Base-by-base conservation (phyloP, 805 yeast species). In the Sungouiella blattae region DNA sequence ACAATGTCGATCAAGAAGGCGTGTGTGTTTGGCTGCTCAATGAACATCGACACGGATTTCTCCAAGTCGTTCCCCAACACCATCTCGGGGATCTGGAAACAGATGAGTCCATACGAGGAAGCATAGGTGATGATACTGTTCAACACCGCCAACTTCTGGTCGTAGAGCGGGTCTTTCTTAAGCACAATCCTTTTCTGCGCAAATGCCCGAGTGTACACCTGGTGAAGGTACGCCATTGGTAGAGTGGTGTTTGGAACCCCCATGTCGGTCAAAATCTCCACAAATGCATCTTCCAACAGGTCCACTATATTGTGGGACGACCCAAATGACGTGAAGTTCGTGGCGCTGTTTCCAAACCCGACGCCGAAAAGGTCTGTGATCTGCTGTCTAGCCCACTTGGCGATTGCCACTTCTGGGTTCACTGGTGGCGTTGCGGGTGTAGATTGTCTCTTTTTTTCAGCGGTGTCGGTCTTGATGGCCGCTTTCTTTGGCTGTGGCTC, bases 61-160 rank as follows among this genome's bases (percentile, higher is more conserved):
- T 57, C 54, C 13, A 71, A 42, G 30, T 69, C 64, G 40, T 62
- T 60, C 42, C 69, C 64, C 26, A 65, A 39, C 37, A 75, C 73
- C 74, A 76, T 74, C 36, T 81, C 89, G 7, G 84, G 81, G 3
- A 79, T 73, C 55, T 80, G 87, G 51, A 84, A 80, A 15, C 80
- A 58, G 15, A 84, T 79, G 18, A 80, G 62, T 0, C 86, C 87
- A 57, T 80, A 85, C 17, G 83, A 78, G 11, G 78, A 61, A 11
- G 75, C 53, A 27, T 74, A 61, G 27, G 73, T 56, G 30, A 74
- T 68, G 16, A 75, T 60, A 39, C 77, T 78, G 36, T 70, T 65
- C 33, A 78, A 57, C 5, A 77, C 38, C 5, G 48, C 50, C 2
- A 63, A 24, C 40, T 77, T 75, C 11, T 50, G 50, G 1, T 55